Base-by-base conservation (phyloP, 2,329 filamentous ascomycete species). In the Neoascochyta sp. region DNA sequence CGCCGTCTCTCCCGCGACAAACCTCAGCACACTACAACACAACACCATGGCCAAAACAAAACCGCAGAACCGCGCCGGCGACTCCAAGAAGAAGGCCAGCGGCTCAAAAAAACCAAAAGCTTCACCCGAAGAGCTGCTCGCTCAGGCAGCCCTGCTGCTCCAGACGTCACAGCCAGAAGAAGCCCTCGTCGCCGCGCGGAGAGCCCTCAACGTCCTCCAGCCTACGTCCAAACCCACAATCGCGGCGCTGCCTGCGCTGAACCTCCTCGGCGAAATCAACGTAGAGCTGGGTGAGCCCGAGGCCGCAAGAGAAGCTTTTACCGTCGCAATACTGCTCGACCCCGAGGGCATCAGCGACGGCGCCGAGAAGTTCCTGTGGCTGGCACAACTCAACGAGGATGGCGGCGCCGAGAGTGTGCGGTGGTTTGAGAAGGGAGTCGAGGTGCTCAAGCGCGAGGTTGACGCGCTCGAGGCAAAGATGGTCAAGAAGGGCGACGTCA, bases 291-390 rank as follows among this genome's bases (percentile, higher is more conserved):
- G 92, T 41, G 86, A 95, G 24, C 73, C 85, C 31, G 83, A 90
- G 30, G 68, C 76, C 10, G 90, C 90, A 22, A 74, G 83, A 36
- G 65, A 71, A 25, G 81, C 78, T 52, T 94, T 95, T 53, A 62
- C 80, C 38, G 72, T 76, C 24, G 87, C 92, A 0, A 83, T 83
- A 20, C 69, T 74, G 31, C 74, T 92, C 19, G 92, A 98, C 58
- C 74, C 80, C 14, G 78, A 89, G 34, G 92, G 90, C 11, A 83
- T 87, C 52, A 75, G 78, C 21, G 89, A 88, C 27, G 89, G 89
- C 1, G 79, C 88, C 0, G 90, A 96, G 57, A 96, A 95, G 67
- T 96, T 95, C 56, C 67, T 96, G 27, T 94, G 89, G 78, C 71
- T 98, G 36, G 92, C 92, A 42, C 92, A 98, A 66, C 73, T 98